These are phyloP conservation scores for Rhizopus stolonifer DNA, from an alignment of 371 early-diverging fungal genomes.

Conservation along the genomic window DNA sequence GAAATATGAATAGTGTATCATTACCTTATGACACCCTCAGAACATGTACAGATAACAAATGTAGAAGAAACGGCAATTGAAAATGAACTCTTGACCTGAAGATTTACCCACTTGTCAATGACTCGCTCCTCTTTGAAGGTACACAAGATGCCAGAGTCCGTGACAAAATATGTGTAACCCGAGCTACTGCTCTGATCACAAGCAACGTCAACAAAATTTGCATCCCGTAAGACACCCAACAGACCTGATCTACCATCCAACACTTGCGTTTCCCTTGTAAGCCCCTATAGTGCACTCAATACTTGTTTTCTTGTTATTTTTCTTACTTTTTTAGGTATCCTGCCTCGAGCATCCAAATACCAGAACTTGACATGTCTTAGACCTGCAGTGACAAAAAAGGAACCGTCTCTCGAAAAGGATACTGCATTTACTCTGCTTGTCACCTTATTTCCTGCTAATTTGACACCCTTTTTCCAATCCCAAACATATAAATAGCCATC, in stretches of 20 bases:
- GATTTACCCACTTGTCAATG: slow-evolving; percentile 80
- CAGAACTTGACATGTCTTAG: slow-evolving; percentile 81
- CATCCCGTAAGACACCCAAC: slow-evolving; percentile 65
- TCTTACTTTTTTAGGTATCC: slow-evolving; percentile 42
- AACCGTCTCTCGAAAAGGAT: slow-evolving; percentile 66
- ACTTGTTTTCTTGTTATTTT: background rate
- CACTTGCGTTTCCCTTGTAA: slow-evolving; percentile 52
- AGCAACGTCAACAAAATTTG: slow-evolving; percentile 72
- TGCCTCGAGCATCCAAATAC: slow-evolving; percentile 62
- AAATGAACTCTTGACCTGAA: slow-evolving; percentile 66
- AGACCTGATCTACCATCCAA: slow-evolving; percentile 77
- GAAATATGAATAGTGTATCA: background rate
- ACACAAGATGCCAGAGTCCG: slow-evolving; percentile 69
- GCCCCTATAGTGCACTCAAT: too few species aligned
- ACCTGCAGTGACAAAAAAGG: slow-evolving; percentile 80
- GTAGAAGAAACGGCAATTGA: slow-evolving; percentile 63
- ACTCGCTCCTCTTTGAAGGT: slow-evolving; percentile 64
- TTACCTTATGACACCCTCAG: slow-evolving; percentile 71
- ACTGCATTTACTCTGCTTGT: slow-evolving; percentile 67
- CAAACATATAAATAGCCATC: slow-evolving; percentile 83
- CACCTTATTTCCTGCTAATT: slow-evolving; percentile 69
- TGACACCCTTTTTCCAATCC: slow-evolving; percentile 74
- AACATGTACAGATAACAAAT: slow-evolving; percentile 74
- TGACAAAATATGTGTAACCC: slow-evolving; percentile 63
- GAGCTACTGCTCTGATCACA: slow-evolving; percentile 49